phyloP scores from a whole-genome alignment of 345 rosid genomes.

The Brassica nigra region DNA sequence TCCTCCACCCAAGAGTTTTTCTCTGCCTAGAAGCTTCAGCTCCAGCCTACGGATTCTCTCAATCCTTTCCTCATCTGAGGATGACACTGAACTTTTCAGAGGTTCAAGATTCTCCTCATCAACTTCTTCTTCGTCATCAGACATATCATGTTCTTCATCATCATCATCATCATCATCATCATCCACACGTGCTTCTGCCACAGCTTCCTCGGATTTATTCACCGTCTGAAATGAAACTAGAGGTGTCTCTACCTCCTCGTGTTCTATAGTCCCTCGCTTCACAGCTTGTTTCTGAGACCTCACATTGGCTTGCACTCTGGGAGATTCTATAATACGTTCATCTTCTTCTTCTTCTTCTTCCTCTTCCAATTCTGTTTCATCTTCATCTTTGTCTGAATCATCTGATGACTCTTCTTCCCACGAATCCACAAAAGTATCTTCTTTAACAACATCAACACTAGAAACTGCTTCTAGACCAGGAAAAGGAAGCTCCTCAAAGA shows the following conservation, averaged over 20 bases:
- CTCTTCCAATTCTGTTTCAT: conserved; percentile 1
- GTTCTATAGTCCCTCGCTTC: conserved; percentile 26
- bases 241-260: background rate
- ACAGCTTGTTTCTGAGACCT: conserved; percentile 22
- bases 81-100: conserved; percentile 15
- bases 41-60: conserved; percentile 39
- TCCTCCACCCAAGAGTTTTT: conserved; percentile 30
- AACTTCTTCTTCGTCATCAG: conserved; percentile 41
- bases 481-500: conserved; percentile 28
- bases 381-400: conserved; percentile 9
- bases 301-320: background rate
- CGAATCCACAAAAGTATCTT: conserved; percentile 20
- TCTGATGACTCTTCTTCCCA: conserved; percentile 13
- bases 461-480: conserved; percentile 30
- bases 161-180: conserved; percentile 32
- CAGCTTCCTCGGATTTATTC: conserved; percentile 24
- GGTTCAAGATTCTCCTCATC: conserved; percentile 39
- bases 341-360: conserved; percentile 17
- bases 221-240: conserved; percentile 15
- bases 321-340: conserved; percentile 22
- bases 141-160: conserved; percentile 25
- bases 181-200: conserved; percentile 21
- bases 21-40: conserved; percentile 38
- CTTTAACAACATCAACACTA: conserved; percentile 19
- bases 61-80: conserved; percentile 24